phyloP scores from a whole-genome alignment of 352 stramenopile genomes.

The Phytophthora citricola region DNA sequence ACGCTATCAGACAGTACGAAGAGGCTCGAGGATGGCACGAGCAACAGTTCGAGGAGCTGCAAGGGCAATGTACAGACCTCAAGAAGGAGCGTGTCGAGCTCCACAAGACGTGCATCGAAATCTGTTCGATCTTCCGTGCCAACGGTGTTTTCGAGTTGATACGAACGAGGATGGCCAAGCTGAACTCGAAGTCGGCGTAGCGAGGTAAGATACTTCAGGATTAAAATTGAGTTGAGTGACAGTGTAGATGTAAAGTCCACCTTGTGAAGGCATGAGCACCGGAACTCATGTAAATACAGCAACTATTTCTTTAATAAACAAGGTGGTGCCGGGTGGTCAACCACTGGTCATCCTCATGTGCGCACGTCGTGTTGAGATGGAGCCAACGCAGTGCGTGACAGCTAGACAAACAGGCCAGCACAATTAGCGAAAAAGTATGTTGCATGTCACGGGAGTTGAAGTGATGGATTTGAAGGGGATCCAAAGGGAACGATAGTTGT shows the following conservation, averaged over 20 bases:
- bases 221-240: conserved; percentile 5
- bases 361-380: not conserved
- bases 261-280: not conserved
- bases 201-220: not conserved
- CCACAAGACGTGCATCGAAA: conserved; percentile 33
- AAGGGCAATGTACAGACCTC: conserved; percentile 13
- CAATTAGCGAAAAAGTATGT: conserved; percentile 5
- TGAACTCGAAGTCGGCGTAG: not conserved
- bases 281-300: not conserved
- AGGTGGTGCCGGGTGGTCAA: too few relatives aligned
- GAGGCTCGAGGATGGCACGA: conserved; percentile 22
- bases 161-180: conserved; percentile 20
- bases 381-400: not conserved
- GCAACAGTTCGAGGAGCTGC: conserved; percentile 17
- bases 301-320: not conserved
- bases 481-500: not conserved
- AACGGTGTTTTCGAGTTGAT: conserved; percentile 31
- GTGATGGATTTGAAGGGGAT: conserved; percentile 3
- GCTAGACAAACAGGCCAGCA: not conserved
- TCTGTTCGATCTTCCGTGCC: conserved; percentile 36
- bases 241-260: not conserved
- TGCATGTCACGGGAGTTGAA: conserved; percentile 5
- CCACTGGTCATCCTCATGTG: not conserved
- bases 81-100: conserved; percentile 28
- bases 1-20: conserved; percentile 24